These are phyloP conservation scores for Ceratocystis alfenasii DNA, from an alignment of 2,329 filamentous ascomycete species.

Conservation along the genomic window DNA sequence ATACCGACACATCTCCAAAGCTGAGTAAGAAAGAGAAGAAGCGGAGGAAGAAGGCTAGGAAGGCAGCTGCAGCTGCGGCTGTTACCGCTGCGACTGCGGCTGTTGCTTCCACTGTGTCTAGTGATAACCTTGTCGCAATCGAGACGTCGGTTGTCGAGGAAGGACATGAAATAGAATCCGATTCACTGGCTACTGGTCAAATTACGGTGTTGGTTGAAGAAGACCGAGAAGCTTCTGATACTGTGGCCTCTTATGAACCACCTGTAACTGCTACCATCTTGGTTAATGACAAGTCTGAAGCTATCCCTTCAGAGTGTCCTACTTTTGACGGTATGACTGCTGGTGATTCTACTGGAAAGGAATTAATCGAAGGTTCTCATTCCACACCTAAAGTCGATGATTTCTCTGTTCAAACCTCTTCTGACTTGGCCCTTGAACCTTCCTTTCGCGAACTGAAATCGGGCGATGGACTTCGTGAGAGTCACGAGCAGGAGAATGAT, in stretches of 20 bases:
- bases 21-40: conserved; percentile 10
- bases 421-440: neutral
- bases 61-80: conserved; percentile 1
- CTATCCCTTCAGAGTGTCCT: too few relatives aligned
- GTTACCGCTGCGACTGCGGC: neutral
- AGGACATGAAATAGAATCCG: neutral
- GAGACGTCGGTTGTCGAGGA: neutral
- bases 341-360: too few relatives aligned
- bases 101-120: neutral
- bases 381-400: neutral
- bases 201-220: neutral
- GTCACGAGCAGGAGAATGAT: neutral
- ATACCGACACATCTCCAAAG: neutral
- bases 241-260: neutral
- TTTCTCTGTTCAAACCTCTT: neutral
- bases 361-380: neutral
- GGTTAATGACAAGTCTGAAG: too few relatives aligned
- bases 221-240: neutral
- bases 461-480: neutral
- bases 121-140: neutral
- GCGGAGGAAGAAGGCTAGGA: conserved; percentile 13
- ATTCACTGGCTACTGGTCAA: neutral
- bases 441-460: neutral
- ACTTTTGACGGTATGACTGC: too few relatives aligned
- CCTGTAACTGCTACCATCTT: too few relatives aligned